These are phyloP conservation scores for Cotoneaster glaucophyllus DNA, from an alignment of 306 rosid genomes.

Conservation along the genomic window DNA sequence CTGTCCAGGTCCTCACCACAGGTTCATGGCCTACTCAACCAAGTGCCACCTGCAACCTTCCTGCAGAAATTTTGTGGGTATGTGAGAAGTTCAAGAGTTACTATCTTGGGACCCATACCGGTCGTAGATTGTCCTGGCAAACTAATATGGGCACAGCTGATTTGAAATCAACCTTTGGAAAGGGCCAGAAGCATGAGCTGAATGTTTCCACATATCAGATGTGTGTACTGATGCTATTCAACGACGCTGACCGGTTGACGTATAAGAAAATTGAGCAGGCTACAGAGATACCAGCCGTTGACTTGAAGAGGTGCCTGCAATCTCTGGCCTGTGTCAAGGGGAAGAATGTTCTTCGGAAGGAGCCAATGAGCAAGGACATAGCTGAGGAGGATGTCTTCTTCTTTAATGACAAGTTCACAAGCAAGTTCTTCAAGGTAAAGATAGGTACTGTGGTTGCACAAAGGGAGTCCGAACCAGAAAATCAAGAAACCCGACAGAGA, in stretches of 20 bases:
- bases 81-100: constrained; percentile 64
- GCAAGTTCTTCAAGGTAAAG: constrained; percentile 71
- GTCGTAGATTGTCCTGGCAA: constrained; percentile 83
- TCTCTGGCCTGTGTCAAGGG: constrained; percentile 84
- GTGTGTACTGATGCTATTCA: constrained; percentile 89
- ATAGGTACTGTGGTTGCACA: constrained; percentile 86
- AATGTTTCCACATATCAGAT: constrained; percentile 83
- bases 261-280: constrained; percentile 81
- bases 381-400: constrained; percentile 65
- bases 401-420: constrained; percentile 65
- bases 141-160: constrained; percentile 86
- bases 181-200: constrained; percentile 74
- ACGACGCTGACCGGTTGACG: constrained; percentile 51
- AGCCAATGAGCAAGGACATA: constrained; percentile 82
- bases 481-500: constrained; percentile 73
- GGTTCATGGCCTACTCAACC: constrained; percentile 91
- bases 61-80: constrained; percentile 57
- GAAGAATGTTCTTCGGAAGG: constrained; percentile 77
- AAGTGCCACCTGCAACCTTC: constrained; percentile 65
- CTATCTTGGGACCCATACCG: constrained; percentile 75
- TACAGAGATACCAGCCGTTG: constrained; percentile 65
- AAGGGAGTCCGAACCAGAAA: constrained; percentile 81
- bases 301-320: constrained; percentile 79
- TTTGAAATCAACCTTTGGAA: constrained; percentile 66
- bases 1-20: constrained; percentile 69